A percentile compares a stretch with the other conserved stretches of the same genome.
Conservation (phyloP, 495 filamentous ascomycete genomes). For the Aspergillus funiculosus region DNA sequence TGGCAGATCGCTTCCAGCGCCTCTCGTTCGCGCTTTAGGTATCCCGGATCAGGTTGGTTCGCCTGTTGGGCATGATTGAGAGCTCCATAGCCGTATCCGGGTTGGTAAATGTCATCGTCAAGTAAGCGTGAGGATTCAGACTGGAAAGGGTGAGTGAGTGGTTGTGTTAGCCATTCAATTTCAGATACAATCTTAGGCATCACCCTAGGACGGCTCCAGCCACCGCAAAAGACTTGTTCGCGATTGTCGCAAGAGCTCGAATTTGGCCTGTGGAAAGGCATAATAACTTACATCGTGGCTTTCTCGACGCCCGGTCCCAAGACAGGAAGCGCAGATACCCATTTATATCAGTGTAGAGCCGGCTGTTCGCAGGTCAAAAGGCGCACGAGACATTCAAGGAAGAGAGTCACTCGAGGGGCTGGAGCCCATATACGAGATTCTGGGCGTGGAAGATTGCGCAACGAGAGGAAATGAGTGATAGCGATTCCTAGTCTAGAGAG, state of each 20-base stretch:
- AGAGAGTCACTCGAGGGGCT: conserved; percentile 1
- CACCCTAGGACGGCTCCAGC: conserved; percentile 4
- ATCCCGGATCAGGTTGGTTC: conserved; percentile 45
- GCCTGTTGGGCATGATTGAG: conserved; percentile 35
- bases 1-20: conserved; percentile 50
- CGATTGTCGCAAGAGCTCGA: conserved; percentile 12
- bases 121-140: conserved; percentile 48
- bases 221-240: not conserved
- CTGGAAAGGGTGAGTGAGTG: conserved; percentile 14
- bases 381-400: conserved; percentile 27
- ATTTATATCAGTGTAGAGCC: conserved; percentile 28
- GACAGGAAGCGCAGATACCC: conserved; percentile 49
- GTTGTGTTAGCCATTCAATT: conserved; percentile 21
- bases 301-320: conserved; percentile 41
- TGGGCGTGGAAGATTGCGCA: not conserved
- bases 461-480: conserved; percentile 14
- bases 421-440: not conserved
- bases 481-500: not conserved
- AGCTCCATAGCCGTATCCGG: conserved; percentile 44
- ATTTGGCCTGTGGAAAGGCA: not conserved
- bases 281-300: conserved; percentile 39
- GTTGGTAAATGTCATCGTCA: conserved; percentile 48
- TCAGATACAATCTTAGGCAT: conserved; percentile 2
- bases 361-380: conserved; percentile 18
- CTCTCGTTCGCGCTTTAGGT: conserved; percentile 46